Conservation (phyloP, 2,329 filamentous ascomycete species). For the Penicillium polonicum region DNA sequence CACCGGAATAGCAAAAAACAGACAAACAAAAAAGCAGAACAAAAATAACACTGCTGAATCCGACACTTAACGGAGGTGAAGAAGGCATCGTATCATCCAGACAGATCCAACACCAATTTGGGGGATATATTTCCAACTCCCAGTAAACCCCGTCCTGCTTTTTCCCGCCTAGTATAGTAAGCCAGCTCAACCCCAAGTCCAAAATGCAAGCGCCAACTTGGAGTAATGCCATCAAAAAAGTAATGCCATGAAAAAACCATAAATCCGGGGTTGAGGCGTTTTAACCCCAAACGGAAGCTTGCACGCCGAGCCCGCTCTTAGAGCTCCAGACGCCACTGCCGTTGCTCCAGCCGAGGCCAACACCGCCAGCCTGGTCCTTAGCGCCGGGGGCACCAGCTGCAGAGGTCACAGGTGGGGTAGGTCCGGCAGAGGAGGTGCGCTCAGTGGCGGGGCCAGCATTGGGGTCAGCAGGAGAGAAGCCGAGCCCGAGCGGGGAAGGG, state of each 20-base stretch:
- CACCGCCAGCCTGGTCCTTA: slow-evolving; percentile 45
- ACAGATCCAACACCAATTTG: neutral
- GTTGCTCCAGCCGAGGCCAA: slow-evolving; percentile 69
- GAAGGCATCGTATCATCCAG: slow-evolving; percentile 3
- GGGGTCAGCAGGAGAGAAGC: slow-evolving; percentile 59
- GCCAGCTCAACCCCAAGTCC: slow-evolving; percentile 19
- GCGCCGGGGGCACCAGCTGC: slow-evolving; percentile 31
- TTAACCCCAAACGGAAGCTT: slow-evolving; percentile 93
- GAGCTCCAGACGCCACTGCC: slow-evolving; percentile 82
- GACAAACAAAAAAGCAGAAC: neutral
- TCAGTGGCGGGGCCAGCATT: slow-evolving; percentile 45
- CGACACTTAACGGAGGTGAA: neutral
- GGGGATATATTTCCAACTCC: neutral
- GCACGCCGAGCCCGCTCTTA: slow-evolving; percentile 76
- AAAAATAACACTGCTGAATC: slow-evolving; percentile 1
- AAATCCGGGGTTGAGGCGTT: neutral
- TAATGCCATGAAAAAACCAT: neutral
- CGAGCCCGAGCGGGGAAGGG: slow-evolving; percentile 80
- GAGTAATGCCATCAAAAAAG: slow-evolving; percentile 2
- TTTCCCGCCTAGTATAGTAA: neutral
- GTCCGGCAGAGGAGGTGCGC: slow-evolving; percentile 56
- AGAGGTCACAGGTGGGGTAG: slow-evolving; percentile 56
- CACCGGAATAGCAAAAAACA: slow-evolving; percentile 10
- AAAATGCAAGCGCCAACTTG: slow-evolving; percentile 13
- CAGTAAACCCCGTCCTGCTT: neutral